These are phyloP conservation scores for Phialemoniopsis sp. DNA, from an alignment of 2,329 filamentous ascomycete genomes.

Conservation along the genomic window DNA sequence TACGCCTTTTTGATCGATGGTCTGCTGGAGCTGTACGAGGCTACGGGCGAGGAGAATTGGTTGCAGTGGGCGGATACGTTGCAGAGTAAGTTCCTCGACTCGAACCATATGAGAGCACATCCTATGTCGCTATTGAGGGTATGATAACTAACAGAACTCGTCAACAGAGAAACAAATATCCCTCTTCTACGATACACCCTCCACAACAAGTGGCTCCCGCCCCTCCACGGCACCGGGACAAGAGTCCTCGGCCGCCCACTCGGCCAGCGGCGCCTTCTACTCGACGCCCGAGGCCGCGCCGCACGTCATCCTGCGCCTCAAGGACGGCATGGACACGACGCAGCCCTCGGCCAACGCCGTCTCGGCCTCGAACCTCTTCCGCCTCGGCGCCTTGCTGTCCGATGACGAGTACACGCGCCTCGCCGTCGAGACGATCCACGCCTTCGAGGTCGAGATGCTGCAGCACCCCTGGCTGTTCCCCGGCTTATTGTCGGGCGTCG, in stretches of 20 bases:
- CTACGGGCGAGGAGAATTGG: conserved; percentile 71
- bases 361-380: conserved; percentile 82
- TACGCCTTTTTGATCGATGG: conserved; percentile 87
- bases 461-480: conserved; percentile 93
- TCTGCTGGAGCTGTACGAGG: conserved; percentile 78
- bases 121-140: too few species aligned
- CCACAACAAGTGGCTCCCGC: conserved; percentile 17
- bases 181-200: conserved; percentile 69
- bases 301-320: conserved; percentile 78
- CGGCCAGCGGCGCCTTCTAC: conserved; percentile 64
- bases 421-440: conserved; percentile 71
- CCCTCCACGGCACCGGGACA: conserved; percentile 29
- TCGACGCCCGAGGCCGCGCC: conserved; percentile 57
- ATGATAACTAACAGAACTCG: conserved; percentile 5
- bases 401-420: conserved; percentile 56
- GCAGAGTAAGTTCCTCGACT: conserved; percentile 53
- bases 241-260: conserved; percentile 16
- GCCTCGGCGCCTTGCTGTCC: conserved; percentile 66
- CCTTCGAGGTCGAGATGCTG: conserved; percentile 87
- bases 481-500: conserved; percentile 71
- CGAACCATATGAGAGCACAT: conserved; percentile 1
- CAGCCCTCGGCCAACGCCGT: conserved; percentile 88
- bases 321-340: conserved; percentile 91
- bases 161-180: conserved; percentile 63
- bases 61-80: conserved; percentile 78